phyloP scores from a whole-genome alignment of 306 rosid genomes.

The Pyrus betulifolia region DNA sequence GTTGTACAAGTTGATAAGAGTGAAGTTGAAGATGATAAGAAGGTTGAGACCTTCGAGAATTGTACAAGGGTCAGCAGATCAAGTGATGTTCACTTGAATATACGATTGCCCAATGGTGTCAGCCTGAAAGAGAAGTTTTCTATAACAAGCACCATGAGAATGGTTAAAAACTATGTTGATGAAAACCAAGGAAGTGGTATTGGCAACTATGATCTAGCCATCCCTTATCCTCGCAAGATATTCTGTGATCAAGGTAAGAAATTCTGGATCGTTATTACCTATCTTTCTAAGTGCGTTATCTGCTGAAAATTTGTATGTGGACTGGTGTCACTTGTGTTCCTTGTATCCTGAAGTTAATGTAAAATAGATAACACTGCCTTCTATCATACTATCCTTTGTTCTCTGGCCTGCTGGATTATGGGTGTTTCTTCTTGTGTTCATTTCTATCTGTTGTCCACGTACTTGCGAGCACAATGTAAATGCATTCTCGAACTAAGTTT shows the following conservation, averaged over 20 bases:
- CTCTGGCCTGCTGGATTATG: not conserved
- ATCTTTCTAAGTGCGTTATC: not conserved
- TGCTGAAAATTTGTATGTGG: not conserved
- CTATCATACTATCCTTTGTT: not conserved
- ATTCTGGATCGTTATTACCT: not conserved
- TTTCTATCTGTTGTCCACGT: not conserved
- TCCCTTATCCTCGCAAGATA: slow-evolving; percentile 57
- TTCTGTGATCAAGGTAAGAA: slow-evolving; percentile 37
- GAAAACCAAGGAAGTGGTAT: slow-evolving; percentile 19
- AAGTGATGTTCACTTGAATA: slow-evolving; percentile 38
- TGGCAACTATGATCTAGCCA: slow-evolving; percentile 48
- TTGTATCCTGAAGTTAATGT: not conserved
- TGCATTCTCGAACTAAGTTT: not conserved
- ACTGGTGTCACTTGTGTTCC: not conserved
- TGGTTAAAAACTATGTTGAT: slow-evolving; percentile 38
- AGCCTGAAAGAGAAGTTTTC: slow-evolving; percentile 44
- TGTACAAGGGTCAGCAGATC: not conserved
- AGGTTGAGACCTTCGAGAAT: slow-evolving; percentile 6
- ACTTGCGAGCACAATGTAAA: not conserved
- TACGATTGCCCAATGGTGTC: slow-evolving; percentile 36
- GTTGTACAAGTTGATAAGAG: slow-evolving; percentile 9
- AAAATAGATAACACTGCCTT: not conserved
- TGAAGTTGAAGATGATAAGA: slow-evolving; percentile 18
- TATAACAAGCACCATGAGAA: slow-evolving; percentile 33
- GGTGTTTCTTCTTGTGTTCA: not conserved